A percentile compares a stretch with the other conserved stretches of the same genome.
Conservation (phyloP, 2,329 filamentous ascomycete genomes). For the Zymoseptoria pseudotritici region DNA sequence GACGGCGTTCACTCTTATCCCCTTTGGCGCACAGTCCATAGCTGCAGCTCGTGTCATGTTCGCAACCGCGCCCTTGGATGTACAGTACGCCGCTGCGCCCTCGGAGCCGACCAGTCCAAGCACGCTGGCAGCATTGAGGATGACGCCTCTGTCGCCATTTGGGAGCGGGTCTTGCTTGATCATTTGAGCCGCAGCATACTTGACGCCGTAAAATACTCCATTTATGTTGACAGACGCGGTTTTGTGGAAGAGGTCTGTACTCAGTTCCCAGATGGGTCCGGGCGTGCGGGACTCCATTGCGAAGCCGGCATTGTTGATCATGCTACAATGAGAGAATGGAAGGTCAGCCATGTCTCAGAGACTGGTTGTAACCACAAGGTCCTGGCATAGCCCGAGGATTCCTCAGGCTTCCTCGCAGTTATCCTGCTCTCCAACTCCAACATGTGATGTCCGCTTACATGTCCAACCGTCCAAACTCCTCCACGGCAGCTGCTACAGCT, state of each 20-base stretch:
- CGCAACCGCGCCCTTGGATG: slow-evolving; percentile 16
- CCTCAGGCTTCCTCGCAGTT: background rate
- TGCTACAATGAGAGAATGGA: background rate
- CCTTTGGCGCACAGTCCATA: slow-evolving; percentile 13
- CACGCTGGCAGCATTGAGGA: slow-evolving; percentile 43
- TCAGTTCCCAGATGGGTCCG: slow-evolving; percentile 39
- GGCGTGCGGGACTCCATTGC: slow-evolving; percentile 25
- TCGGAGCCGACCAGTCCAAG: slow-evolving; percentile 33
- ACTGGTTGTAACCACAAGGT: background rate
- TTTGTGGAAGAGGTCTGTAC: slow-evolving; percentile 41
- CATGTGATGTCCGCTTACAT: slow-evolving; percentile 10
- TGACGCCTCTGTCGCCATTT: slow-evolving; percentile 41
- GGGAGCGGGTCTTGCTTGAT: slow-evolving; percentile 37
- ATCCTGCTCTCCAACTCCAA: background rate
- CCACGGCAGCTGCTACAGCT: slow-evolving; percentile 24
- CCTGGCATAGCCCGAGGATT: background rate
- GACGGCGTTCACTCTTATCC: slow-evolving; percentile 15
- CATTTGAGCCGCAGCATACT: slow-evolving; percentile 44
- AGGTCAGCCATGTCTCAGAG: background rate
- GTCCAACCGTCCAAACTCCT: slow-evolving; percentile 29
- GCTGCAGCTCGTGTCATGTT: slow-evolving; percentile 16
- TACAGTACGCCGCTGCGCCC: slow-evolving; percentile 9
- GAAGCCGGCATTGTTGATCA: slow-evolving; percentile 33
- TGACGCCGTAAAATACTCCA: slow-evolving; percentile 37
- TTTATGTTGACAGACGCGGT: slow-evolving; percentile 31